Evolutionary conservation across 2,329 filamentous ascomycete species (phyloP).

Genomic region (Arthrinium phaeospermum): DNA sequence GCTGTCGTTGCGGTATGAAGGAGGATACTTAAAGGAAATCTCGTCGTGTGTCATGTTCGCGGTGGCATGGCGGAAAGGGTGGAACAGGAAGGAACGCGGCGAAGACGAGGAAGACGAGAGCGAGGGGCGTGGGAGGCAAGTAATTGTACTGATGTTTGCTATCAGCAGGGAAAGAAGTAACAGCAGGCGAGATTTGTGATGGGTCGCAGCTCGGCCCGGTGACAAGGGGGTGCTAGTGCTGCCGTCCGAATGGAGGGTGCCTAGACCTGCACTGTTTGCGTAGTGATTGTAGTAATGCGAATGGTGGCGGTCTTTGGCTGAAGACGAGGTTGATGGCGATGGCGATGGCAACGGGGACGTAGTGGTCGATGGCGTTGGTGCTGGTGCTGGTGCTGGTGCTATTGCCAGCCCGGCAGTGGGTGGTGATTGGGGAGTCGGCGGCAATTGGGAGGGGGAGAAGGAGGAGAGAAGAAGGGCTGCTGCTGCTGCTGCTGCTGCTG

Average conservation of each 20-base stretch:
- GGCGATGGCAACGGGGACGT: conserved; percentile 4
- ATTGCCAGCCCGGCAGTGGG: conserved; percentile 8
- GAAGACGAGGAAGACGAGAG: conserved; percentile 15
- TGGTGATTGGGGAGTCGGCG: conserved; percentile 15
- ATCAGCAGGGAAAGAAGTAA: neutral
- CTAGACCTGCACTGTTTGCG: conserved; percentile 4
- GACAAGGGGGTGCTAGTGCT: conserved; percentile 17
- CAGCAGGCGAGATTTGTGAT: conserved; percentile 15
- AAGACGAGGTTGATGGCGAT: conserved; percentile 1
- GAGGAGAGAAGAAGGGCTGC: neutral
- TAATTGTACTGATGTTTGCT: conserved; percentile 15
- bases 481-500: neutral
- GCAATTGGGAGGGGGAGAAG: neutral
- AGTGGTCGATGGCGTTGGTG: conserved; percentile 6
- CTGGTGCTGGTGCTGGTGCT: conserved; percentile 11
- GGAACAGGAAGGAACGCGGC: conserved; percentile 2
- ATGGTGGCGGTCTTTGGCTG: conserved; percentile 8
- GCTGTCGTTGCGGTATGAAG: conserved; percentile 50
- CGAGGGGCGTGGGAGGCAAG: conserved; percentile 15
- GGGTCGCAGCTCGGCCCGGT: conserved; percentile 13
- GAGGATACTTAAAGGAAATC: conserved; percentile 22
- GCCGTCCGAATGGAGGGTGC: neutral
- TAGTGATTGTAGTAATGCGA: conserved; percentile 9
- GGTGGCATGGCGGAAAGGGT: conserved; percentile 18
- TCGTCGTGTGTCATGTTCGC: conserved; percentile 20